A percentile compares a stretch with the other conserved stretches of the same genome.
These are phyloP conservation scores for Aspergillus sclerotialis DNA, from an alignment of 2,329 filamentous ascomycete species.

Conservation along the genomic window DNA sequence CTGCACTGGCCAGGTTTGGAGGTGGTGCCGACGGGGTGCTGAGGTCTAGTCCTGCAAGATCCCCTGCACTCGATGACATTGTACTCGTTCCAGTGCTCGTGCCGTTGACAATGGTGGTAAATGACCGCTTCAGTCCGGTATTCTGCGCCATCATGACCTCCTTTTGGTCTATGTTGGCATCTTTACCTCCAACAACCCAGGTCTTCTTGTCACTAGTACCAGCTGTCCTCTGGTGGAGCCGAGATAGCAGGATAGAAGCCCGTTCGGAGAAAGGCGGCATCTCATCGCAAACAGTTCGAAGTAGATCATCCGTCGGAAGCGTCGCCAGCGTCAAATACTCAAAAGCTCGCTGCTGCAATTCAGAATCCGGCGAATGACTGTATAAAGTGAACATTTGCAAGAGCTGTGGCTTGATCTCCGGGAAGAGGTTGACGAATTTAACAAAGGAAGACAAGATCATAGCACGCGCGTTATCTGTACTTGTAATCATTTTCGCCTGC, in stretches of 20 bases:
- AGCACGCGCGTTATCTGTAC: slow-evolving; percentile 80
- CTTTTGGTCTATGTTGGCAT: slow-evolving; percentile 74
- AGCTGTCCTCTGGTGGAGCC: slow-evolving; percentile 89
- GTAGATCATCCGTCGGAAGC: slow-evolving; percentile 79
- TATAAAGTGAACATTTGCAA: slow-evolving; percentile 85
- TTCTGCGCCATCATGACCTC: slow-evolving; percentile 77
- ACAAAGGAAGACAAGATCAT: slow-evolving; percentile 94
- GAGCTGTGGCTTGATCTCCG: slow-evolving; percentile 94
- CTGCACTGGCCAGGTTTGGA: slow-evolving; percentile 84
- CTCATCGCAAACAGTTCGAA: slow-evolving; percentile 92
- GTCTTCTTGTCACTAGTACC: slow-evolving; percentile 91
- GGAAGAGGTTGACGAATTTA: slow-evolving; percentile 97
- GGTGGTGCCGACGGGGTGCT: slow-evolving; percentile 51
- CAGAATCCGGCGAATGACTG: slow-evolving; percentile 89
- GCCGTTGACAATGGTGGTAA: slow-evolving; percentile 53
- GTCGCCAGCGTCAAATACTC: slow-evolving; percentile 85
- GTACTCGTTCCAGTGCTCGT: slow-evolving; percentile 27
- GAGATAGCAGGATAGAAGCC: slow-evolving; percentile 81
- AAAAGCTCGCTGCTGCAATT: slow-evolving; percentile 91
- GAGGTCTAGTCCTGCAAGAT: slow-evolving; percentile 79
- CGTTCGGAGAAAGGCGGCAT: slow-evolving; percentile 98
- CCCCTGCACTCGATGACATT: slow-evolving; percentile 43
- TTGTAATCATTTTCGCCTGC: slow-evolving; percentile 80
- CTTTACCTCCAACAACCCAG: slow-evolving; percentile 96
- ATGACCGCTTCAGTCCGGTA: slow-evolving; percentile 76